These are phyloP conservation scores for Macrophomina phaseolina DNA, from an alignment of 2,329 filamentous ascomycete genomes.

Conservation along the genomic window DNA sequence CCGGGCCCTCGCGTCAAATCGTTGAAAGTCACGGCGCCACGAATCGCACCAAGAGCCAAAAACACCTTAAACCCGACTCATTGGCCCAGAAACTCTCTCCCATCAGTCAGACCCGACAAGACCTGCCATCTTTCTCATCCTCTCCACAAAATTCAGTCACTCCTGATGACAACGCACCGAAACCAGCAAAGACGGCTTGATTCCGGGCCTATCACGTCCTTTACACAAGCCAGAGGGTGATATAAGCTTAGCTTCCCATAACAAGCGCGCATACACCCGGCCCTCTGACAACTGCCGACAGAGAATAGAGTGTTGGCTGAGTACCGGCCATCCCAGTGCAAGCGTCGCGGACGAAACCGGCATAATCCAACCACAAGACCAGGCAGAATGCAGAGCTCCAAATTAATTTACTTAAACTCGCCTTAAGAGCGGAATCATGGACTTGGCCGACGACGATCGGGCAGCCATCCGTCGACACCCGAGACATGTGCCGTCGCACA, in stretches of 20 bases:
- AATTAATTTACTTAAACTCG: constrained; percentile 31
- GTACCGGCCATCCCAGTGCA: not conserved
- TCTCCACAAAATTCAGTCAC: not conserved
- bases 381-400: not conserved
- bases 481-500: constrained; percentile 28
- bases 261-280: not conserved
- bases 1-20: not conserved
- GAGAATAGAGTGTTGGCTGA: not conserved
- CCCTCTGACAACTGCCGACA: not conserved
- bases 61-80: not conserved
- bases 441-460: not conserved
- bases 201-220: not conserved
- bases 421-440: constrained; percentile 24
- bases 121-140: not conserved
- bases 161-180: not conserved
- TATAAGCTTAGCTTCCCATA: not conserved
- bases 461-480: constrained; percentile 32
- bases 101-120: not conserved
- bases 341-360: not conserved
- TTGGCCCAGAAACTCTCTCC: not conserved
- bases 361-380: not conserved
- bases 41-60: not conserved
- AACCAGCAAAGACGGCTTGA: not conserved
- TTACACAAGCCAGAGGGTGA: too few relatives aligned
- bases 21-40: not conserved